phyloP scores from a whole-genome alignment of 2,329 filamentous ascomycete species.

The Boeremia lycopersici region DNA sequence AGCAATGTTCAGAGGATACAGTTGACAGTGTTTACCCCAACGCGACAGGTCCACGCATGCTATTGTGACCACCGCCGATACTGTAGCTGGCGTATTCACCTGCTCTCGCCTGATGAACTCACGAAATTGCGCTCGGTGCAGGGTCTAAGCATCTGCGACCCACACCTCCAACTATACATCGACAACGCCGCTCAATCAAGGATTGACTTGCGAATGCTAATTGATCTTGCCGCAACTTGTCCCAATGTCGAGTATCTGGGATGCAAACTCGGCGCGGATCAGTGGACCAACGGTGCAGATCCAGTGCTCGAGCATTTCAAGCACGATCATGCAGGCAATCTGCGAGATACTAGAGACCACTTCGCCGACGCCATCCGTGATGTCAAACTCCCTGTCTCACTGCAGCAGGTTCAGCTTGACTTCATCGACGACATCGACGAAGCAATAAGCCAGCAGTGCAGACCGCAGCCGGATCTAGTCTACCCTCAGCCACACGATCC shows the following conservation, averaged over 20 bases:
- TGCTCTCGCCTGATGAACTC: slow-evolving; percentile 16
- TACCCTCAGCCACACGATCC: slow-evolving; percentile 15
- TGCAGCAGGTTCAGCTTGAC: slow-evolving; percentile 17
- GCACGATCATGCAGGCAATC: slow-evolving; percentile 23
- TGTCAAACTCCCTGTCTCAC: slow-evolving; percentile 12
- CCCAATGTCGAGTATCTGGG: slow-evolving; percentile 6
- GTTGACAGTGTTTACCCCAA: neutral
- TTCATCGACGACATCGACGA: slow-evolving; percentile 5
- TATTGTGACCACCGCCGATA: neutral
- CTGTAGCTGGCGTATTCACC: slow-evolving; percentile 19
- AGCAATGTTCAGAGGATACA: neutral
- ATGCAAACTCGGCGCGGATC: slow-evolving; percentile 7
- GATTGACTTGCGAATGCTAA: slow-evolving; percentile 20
- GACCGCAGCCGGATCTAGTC: slow-evolving; percentile 15
- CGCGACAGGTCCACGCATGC: neutral
- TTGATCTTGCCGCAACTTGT: slow-evolving; percentile 14
- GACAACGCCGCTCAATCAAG: slow-evolving; percentile 1
- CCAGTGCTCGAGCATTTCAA: slow-evolving; percentile 3
- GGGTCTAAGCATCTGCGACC: slow-evolving; percentile 11
- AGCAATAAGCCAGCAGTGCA: slow-evolving; percentile 5
- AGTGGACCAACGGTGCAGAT: slow-evolving; percentile 3
- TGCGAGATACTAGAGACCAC: slow-evolving; percentile 23
- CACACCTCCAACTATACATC: neutral
- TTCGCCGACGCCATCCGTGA: slow-evolving; percentile 19
- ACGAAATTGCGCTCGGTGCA: slow-evolving; percentile 14